A percentile compares a stretch with the other conserved stretches of the same genome.
Evolutionary conservation across 2,329 filamentous ascomycete genomes (phyloP).

Genomic region (Aureobasidium lini): DNA sequence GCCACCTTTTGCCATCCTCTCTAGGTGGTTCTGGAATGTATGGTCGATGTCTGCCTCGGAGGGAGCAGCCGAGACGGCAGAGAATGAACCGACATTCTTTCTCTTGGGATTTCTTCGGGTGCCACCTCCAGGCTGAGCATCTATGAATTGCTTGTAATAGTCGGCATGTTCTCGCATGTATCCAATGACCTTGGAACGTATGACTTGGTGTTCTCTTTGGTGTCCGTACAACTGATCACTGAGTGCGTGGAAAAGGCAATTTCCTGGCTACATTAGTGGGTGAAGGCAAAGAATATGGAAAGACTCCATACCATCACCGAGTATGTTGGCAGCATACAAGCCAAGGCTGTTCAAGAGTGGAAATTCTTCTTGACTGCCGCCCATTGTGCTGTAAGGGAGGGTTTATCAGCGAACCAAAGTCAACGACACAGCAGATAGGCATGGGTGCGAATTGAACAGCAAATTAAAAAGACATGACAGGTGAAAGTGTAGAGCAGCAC

Average conservation of each 20-base stretch:
- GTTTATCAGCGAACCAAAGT: slow-evolving; percentile 16
- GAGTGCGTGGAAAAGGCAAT: slow-evolving; percentile 62
- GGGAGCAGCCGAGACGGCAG: slow-evolving; percentile 40
- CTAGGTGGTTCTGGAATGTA: slow-evolving; percentile 49
- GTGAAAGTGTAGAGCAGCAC: not conserved
- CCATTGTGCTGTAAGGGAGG: slow-evolving; percentile 20
- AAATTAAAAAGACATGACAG: slow-evolving; percentile 17
- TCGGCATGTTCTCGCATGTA: slow-evolving; percentile 54
- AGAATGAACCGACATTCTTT: slow-evolving; percentile 44
- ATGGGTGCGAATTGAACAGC: slow-evolving; percentile 14
- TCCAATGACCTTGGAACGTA: slow-evolving; percentile 52
- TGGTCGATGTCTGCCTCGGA: slow-evolving; percentile 47
- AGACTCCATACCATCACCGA: slow-evolving; percentile 53
- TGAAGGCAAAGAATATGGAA: slow-evolving; percentile 14
- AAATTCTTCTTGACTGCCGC: slow-evolving; percentile 38
- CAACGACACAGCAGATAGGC: slow-evolving; percentile 15
- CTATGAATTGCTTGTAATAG: slow-evolving; percentile 59
- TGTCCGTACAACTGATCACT: slow-evolving; percentile 60
- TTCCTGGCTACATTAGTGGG: slow-evolving; percentile 40
- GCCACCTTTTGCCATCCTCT: slow-evolving; percentile 52
- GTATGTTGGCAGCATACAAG: slow-evolving; percentile 52
- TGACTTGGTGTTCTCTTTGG: slow-evolving; percentile 49
- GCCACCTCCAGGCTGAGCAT: slow-evolving; percentile 46
- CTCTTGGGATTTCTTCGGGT: slow-evolving; percentile 52
- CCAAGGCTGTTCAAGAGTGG: slow-evolving; percentile 49